Evolutionary conservation across 2,329 filamentous ascomycete genomes (phyloP).

Genomic region (Westerdykella aurantiaca): DNA sequence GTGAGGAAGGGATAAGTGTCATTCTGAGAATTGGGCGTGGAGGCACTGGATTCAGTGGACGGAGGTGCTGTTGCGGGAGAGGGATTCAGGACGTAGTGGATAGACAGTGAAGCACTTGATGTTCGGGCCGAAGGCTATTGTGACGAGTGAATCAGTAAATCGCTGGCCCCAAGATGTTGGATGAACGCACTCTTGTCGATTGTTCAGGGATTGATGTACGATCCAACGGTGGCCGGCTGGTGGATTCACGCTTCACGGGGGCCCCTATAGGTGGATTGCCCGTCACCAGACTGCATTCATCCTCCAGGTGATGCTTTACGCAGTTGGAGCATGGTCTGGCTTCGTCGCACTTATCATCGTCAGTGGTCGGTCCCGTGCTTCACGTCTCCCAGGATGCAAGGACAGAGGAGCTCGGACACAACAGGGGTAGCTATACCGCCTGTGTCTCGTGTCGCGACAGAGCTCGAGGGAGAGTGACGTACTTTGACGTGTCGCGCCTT

Average conservation of each 20-base stretch:
- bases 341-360: conserved; percentile 33
- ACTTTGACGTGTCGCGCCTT: conserved; percentile 37
- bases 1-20: conserved; percentile 31
- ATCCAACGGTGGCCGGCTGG: conserved; percentile 8
- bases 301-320: conserved; percentile 20
- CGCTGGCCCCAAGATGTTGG: conserved; percentile 1
- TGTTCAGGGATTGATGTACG: conserved; percentile 5
- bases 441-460: neutral
- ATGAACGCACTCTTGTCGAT: conserved; percentile 11
- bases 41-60: conserved; percentile 12
- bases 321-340: conserved; percentile 36
- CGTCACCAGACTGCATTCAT: neutral
- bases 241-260: conserved; percentile 6
- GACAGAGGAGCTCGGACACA: neutral
- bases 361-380: conserved; percentile 4
- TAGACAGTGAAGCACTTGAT: conserved; percentile 9
- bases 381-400: neutral
- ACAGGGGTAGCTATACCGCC: neutral
- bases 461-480: conserved; percentile 4
- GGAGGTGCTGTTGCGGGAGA: conserved; percentile 5
- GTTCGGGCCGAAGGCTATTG: neutral
- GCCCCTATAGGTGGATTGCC: conserved; percentile 8
- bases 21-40: conserved; percentile 21
- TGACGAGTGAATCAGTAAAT: conserved; percentile 9
- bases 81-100: conserved; percentile 20